Percentiles rank a stretch among this genome's conserved stretches.
Conservation (phyloP, 208 protist species). For the Novymonas esmeraldas region DNA sequence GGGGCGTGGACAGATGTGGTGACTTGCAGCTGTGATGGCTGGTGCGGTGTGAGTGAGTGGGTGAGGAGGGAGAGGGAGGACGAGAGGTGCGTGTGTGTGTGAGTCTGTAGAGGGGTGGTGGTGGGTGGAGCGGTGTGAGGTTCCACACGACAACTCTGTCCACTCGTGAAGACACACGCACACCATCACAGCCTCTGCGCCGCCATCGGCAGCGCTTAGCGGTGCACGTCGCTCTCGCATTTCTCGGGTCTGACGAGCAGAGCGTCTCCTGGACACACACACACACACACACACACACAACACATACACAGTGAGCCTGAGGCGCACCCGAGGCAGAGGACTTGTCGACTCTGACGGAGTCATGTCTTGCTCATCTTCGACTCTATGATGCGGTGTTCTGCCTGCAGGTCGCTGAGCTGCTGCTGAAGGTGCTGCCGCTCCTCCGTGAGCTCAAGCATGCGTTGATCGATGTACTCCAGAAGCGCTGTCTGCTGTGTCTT, state of each 20-base stretch:
- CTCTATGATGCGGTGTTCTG: constrained; percentile 25
- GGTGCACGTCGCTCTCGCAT: no score
- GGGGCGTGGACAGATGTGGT: no score
- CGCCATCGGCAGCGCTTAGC: background rate
- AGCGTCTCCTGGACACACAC: background rate
- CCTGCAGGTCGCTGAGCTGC: constrained; percentile 43
- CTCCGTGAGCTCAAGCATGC: constrained; percentile 54
- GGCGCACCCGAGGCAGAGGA: no score
- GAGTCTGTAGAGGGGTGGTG: no score
- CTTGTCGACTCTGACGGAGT: no score
- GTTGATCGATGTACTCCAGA: constrained; percentile 28
- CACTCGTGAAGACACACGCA: background rate
- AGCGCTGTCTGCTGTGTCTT: constrained; percentile 16
- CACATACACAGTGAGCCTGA: background rate
- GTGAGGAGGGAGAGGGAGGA: background rate
- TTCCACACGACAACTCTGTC: background rate
- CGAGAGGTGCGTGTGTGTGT: background rate
- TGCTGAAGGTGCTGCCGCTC: constrained; percentile 50
- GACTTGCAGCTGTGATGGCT: no score
- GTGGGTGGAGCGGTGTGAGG: background rate
- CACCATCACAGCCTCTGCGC: background rate
- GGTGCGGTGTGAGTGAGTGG: no score
- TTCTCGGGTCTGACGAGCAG: no score
- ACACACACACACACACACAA: constrained; percentile 3
- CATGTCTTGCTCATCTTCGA: constrained; percentile 6